A percentile compares a stretch with the other conserved stretches of the same genome.
These are phyloP conservation scores for Pythium periplocum DNA, from an alignment of 352 stramenopile species.

Conservation along the genomic window DNA sequence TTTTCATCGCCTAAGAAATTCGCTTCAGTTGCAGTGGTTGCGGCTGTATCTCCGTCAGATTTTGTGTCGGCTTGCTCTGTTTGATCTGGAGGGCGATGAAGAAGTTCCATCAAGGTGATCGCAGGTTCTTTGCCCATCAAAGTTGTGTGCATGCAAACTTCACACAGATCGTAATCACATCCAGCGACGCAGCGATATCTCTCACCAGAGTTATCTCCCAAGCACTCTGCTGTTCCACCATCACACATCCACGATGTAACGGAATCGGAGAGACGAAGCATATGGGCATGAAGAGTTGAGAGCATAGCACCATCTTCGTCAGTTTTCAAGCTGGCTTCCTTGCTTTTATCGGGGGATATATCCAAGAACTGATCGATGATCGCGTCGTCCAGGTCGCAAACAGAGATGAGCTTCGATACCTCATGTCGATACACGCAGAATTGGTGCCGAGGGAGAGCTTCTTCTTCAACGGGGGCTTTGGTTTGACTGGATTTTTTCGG, in stretches of 20 bases:
- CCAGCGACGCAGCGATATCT: slow-evolving; percentile 58
- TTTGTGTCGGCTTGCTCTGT: too few relatives aligned
- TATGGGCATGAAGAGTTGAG: slow-evolving; percentile 53
- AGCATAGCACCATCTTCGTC: slow-evolving; percentile 21
- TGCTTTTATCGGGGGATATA: slow-evolving; percentile 19
- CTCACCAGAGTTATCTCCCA: slow-evolving; percentile 46
- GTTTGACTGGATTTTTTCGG: slow-evolving; percentile 21
- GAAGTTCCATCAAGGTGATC: background rate
- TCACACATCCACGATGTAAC: slow-evolving; percentile 77
- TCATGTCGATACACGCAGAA: slow-evolving; percentile 62
- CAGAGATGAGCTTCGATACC: slow-evolving; percentile 35
- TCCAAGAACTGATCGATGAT: slow-evolving; percentile 55
- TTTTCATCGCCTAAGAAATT: slow-evolving; percentile 21
- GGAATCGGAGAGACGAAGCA: slow-evolving; percentile 33
- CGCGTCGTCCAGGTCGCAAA: slow-evolving; percentile 47
- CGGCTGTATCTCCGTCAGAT: slow-evolving; percentile 1
- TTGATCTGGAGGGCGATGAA: background rate
- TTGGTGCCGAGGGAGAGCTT: slow-evolving; percentile 36
- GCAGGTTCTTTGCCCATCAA: slow-evolving; percentile 22
- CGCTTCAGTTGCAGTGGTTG: slow-evolving; percentile 2
- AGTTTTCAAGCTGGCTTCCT: slow-evolving; percentile 1
- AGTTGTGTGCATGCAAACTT: slow-evolving; percentile 43
- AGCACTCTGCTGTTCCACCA: slow-evolving; percentile 41
- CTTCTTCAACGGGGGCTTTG: slow-evolving; percentile 14
- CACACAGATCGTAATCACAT: slow-evolving; percentile 77